Evolutionary conservation across 331 rosid genomes (phyloP).

Genomic region (Stylosanthes scabra): DNA sequence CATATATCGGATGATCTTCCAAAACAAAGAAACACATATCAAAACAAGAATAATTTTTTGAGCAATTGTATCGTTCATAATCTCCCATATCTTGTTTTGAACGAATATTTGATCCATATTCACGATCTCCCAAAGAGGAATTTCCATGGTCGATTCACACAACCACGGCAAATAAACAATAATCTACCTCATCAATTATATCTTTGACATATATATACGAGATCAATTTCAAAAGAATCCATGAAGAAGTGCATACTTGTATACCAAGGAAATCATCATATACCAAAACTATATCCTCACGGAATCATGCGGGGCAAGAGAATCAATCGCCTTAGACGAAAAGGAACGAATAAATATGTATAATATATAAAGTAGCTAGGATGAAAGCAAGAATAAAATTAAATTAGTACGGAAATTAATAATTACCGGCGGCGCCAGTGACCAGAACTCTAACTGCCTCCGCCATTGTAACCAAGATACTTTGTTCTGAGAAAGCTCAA

Average conservation of each 20-base stretch:
- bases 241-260: constrained; percentile 21
- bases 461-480: constrained; percentile 38
- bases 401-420: background rate
- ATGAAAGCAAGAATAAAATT: constrained; percentile 7
- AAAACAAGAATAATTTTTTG: constrained; percentile 55
- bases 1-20: constrained; percentile 71
- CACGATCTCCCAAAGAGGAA: constrained; percentile 42
- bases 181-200: background rate
- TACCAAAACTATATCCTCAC: constrained; percentile 55
- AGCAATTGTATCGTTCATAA: constrained; percentile 43
- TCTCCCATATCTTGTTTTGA: constrained; percentile 46
- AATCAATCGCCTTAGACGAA: constrained; percentile 27
- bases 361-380: constrained; percentile 7
- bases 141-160: constrained; percentile 40
- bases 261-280: constrained; percentile 51
- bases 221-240: constrained; percentile 44
- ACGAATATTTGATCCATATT: constrained; percentile 36
- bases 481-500: constrained; percentile 24
- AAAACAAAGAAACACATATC: constrained; percentile 53
- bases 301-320: constrained; percentile 43
- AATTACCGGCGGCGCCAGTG: constrained; percentile 69
- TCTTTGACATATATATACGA: background rate
- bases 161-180: background rate
- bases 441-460: constrained; percentile 57
- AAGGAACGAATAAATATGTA: constrained; percentile 44